Base-by-base conservation (phyloP, 176 grass and related monocot species). In the Eleusine coracana region DNA sequence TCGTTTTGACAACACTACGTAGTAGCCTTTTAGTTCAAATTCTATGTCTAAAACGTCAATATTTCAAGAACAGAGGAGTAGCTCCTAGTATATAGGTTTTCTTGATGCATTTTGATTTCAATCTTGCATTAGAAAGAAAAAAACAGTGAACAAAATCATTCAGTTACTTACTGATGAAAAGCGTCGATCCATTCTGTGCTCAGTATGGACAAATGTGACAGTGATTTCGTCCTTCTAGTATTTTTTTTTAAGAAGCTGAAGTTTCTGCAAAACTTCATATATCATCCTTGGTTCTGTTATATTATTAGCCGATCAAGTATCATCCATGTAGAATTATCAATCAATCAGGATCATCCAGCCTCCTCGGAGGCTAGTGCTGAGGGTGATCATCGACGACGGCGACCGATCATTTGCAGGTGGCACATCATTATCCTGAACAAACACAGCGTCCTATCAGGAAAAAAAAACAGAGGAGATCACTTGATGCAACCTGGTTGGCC, bases 341-440 rank as follows among this genome's bases (percentile, higher is more conserved):
- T 63, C 70, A 75, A 81, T 81, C 50, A 81, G 58, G 50, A 81
- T 48, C 39, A 86, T 39, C 60, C 62, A 81, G 10, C 14, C 61
- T 59, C 49, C 6, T 50, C 4, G 64, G 62, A 68, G 48, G 13
- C 25, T 5, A 83, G 18, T 29, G 23, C 10, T 31, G 7, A 4
- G 55, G n/a, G 36, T 14, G 18, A 16, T 71, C 54, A 28, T 66
- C 11, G 7, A 41, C 12, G 14, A 54, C 12, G 14, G 34, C 28
- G 38, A 14, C 20, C n/a, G 59, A 62, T 51, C 49, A 51, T 42
- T 38, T 87, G 52, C 49, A 0, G 72, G 71, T 77, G 39, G 64
- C 64, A 23, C 64, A 87, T 87, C 79, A 8, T 75, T 82, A 49
- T 87, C 78, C 6, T 41, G 18, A 78, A 51, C 65, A 62, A 49